Base-by-base conservation (phyloP, 345 rosid genomes). In the Eucalyptus leucophloia region DNA sequence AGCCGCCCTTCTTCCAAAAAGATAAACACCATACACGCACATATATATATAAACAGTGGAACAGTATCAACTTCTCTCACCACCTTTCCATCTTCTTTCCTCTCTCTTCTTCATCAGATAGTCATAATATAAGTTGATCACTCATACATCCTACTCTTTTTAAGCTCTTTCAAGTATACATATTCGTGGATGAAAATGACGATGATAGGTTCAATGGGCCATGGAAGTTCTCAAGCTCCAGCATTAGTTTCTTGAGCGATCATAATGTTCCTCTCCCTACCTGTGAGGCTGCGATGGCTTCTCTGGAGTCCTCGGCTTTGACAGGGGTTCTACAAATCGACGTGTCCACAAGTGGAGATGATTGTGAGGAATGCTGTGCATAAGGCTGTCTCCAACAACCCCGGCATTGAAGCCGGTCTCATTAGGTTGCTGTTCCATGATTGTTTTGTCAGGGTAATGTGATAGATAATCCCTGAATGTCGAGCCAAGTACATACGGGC, bases 371-470 rank as follows among this genome's bases (percentile, higher is more conserved):
- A 87, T 12, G 90, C 87, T 4, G 91, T 91, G 16, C 45, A 28
- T 65, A 88, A 53, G 65, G 92, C 87, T 40, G 90, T 88, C 14
- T 53, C 87, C 58, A 3, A 34, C 49, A 72, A 91, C 77, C 90
- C 90, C 2, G 83, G 91, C 40, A 67, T 77, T 4, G 89, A 82
- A 11, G 90, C 88, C 14, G 92, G 91, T 13, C 72, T 89, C 54
- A 45, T 91, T 18, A 67, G 92, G 89, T 86, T 88, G 91, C 90
- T 88, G 42, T 60, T 91, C 91, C 92, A 91, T 54, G 91, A 91
- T 58, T 89, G 92, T 85, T 91, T 91, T 60, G 88, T 91, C 53
- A 89, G 92, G 91, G 90, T 86, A 83, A 86, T 32, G 81, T 69
- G 37, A 28, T 40, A 49, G 44, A 54, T 37, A 28, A 69, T 18